Base-by-base conservation (phyloP, 1,284 basidiomycete genomes). In the Apiotrichum domesticum region DNA sequence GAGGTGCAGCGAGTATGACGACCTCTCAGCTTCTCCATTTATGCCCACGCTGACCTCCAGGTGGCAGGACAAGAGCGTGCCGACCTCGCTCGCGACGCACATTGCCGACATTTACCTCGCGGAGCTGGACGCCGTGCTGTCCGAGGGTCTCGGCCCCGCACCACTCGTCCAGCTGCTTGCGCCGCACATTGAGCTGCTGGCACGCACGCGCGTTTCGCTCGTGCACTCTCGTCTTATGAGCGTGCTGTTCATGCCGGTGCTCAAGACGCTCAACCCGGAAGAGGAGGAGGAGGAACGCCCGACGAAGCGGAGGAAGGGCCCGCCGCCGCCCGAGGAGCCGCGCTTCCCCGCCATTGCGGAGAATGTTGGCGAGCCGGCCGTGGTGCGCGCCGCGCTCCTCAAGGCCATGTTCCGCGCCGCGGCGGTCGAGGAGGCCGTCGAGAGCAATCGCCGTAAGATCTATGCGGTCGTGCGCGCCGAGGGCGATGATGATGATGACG, bases 31-130 rank as follows among this genome's bases (percentile, higher is more conserved):
- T 29, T 29, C 29, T 29, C 29, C 21, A 9, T n/a, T 45, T 32
- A 9, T 3, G 4, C n/a, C 21, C 15, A 21, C 6, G 5, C 45
- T 46, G 34, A 57, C 35, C 11, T 15, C 11, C 66, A 94, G 91
- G 65, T 82, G 85, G 34, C 79, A 82, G 58, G 87, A 96, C 68
- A 78, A 77, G 33, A 83, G 85, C 51, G 84, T 94, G 0, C 91
- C 94, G 0, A 78, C 83, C 13, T 87, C 91, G 56, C 79, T 97
- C 14, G 80, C 85, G 10, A 92, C 88, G 68, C 95, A 98, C 73
- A 73, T 98, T 7, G 81, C 86, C 32, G 95, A 98, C 71, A 85
- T 98, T 48, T 97, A 90, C 75, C 75, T 96, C 7, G 87, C 89
- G 63, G 95, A 98, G 73, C 82, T 98, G 35, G 85, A 97, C 69